These are phyloP conservation scores for Saccharomycopsis oosterbeekiorum DNA, from an alignment of 805 yeast species.

Conservation along the genomic window DNA sequence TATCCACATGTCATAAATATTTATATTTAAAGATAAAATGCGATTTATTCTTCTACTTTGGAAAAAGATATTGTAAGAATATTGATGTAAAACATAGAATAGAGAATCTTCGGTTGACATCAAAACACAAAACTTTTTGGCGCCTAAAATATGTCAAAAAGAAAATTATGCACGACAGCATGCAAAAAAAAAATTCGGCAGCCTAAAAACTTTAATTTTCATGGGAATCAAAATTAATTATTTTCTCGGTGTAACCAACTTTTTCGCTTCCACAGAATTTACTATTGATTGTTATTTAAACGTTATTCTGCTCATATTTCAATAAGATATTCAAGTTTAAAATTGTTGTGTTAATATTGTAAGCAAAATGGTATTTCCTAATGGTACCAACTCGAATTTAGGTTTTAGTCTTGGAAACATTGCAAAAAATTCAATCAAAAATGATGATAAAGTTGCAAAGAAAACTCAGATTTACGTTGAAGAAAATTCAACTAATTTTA, in stretches of 20 bases:
- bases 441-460: not conserved
- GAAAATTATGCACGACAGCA: not conserved
- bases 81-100: too few species aligned
- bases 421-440: not conserved
- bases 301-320: not conserved
- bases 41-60: too few species aligned
- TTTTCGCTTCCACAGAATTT: not conserved
- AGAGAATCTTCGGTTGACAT: too few species aligned
- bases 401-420: not conserved
- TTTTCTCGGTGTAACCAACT: not conserved
- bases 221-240: not conserved
- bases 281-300: not conserved
- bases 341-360: not conserved
- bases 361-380: not conserved
- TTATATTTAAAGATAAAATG: not conserved
- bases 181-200: not conserved
- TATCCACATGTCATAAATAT: not conserved
- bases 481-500: not conserved
- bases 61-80: too few species aligned
- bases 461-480: not conserved
- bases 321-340: not conserved
- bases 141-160: not conserved
- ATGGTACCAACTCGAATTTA: not conserved
- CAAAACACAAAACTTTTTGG: too few species aligned
- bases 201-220: not conserved